Evolutionary conservation across 177 flowering plant species (phyloP).

Genomic region (Vitis hybrid): DNA sequence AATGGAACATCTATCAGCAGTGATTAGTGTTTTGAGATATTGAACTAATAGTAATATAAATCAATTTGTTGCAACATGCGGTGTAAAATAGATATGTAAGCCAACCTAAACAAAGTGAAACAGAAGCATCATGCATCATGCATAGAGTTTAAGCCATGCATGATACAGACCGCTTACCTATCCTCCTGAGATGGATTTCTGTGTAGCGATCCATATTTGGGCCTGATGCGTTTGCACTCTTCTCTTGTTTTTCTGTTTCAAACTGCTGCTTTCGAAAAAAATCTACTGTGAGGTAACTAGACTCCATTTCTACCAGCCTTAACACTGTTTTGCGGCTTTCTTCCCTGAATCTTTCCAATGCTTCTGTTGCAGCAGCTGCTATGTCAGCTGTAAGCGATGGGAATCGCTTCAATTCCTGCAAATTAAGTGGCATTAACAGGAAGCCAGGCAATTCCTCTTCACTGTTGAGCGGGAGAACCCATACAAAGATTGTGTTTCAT

Average conservation of each 20-base stretch:
- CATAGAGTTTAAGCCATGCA: no score
- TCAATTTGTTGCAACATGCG: no score
- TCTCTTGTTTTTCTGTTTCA: constrained; percentile 64
- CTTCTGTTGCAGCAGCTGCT: constrained; percentile 87
- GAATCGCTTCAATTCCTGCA: constrained; percentile 89
- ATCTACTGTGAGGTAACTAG: constrained; percentile 93
- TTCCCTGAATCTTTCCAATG: constrained; percentile 90
- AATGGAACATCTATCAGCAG: constrained; percentile 6
- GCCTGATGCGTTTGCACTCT: constrained; percentile 30
- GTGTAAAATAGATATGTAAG: no score
- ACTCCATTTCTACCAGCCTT: constrained; percentile 95
- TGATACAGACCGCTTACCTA: constrained; percentile 47
- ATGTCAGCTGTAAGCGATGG: constrained; percentile 89
- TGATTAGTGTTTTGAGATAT: background rate
- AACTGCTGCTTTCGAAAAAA: constrained; percentile 82
- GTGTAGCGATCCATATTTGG: constrained; percentile 65
- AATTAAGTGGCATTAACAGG: constrained; percentile 7
- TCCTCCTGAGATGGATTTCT: constrained; percentile 76
- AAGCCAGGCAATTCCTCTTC: background rate
- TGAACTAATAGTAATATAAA: no score
- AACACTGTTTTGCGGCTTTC: constrained; percentile 84
- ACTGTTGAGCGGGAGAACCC: no score
- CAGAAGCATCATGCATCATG: no score
- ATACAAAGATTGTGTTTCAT: no score
- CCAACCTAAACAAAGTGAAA: no score